A percentile compares a stretch with the other conserved stretches of the same genome.
Conservation (phyloP, 768 basidiomycete species). For the Xerocomellus amylosporus region DNA sequence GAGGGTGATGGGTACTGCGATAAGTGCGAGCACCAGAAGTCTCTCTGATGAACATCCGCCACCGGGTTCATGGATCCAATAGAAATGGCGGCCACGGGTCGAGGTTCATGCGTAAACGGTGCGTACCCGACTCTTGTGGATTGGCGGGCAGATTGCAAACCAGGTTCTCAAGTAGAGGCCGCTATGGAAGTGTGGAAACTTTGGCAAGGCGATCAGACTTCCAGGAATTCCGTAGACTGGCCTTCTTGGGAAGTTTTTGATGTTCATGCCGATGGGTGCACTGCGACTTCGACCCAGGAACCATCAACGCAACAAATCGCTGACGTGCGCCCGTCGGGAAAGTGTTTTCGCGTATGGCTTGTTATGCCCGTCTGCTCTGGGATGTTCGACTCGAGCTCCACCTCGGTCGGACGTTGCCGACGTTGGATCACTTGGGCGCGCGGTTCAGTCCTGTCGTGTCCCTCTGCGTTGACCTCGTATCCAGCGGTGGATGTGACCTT, state of each 20-base stretch:
- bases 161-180: neutral
- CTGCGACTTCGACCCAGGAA: constrained; percentile 19
- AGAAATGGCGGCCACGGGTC: neutral
- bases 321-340: constrained; percentile 3
- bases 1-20: neutral
- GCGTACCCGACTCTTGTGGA: neutral
- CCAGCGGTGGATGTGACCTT: neutral
- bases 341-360: neutral
- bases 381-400: neutral
- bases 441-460: neutral
- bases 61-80: constrained; percentile 12
- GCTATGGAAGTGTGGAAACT: neutral
- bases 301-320: constrained; percentile 20
- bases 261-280: constrained; percentile 17
- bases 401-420: neutral
- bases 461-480: neutral
- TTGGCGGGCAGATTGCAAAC: neutral
- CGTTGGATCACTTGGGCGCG: neutral
- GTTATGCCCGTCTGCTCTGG: neutral
- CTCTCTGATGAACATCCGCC: constrained; percentile 14
- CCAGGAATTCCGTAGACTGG: constrained; percentile 4
- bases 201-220: constrained; percentile 15
- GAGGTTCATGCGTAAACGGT: neutral
- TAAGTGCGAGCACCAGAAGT: constrained; percentile 1
- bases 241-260: constrained; percentile 17